Conservation (phyloP, 169 alveolate genomes). For the Condylostoma magnum region DNA sequence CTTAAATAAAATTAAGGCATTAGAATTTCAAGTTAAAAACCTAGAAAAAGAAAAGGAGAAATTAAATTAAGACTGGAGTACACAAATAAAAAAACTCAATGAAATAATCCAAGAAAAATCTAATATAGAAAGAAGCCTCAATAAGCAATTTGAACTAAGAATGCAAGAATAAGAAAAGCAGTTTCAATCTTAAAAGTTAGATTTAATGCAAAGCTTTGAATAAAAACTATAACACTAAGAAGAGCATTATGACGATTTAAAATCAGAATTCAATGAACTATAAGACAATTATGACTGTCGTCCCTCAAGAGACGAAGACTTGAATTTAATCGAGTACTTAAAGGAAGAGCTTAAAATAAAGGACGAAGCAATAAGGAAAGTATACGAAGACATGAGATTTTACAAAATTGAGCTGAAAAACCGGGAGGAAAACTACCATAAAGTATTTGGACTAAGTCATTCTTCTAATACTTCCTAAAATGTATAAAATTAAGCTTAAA, state of each 20-base stretch:
- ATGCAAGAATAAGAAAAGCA: neutral
- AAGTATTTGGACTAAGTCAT: slow-evolving; percentile 78
- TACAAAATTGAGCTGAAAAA: slow-evolving; percentile 78
- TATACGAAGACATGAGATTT: slow-evolving; percentile 72
- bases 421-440: slow-evolving; percentile 79
- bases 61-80: slow-evolving; percentile 24
- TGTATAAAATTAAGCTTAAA: too few relatives aligned
- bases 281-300: slow-evolving; percentile 69
- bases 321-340: slow-evolving; percentile 61
- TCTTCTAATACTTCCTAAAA: too few relatives aligned
- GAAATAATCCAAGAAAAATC: slow-evolving; percentile 31
- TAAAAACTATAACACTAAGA: slow-evolving; percentile 10
- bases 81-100: slow-evolving; percentile 31
- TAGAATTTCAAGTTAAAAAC: neutral
- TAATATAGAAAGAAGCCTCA: slow-evolving; percentile 16
- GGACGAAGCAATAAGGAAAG: slow-evolving; percentile 68
- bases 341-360: slow-evolving; percentile 58
- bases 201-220: neutral
- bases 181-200: neutral
- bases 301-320: slow-evolving; percentile 82
- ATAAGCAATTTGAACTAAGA: neutral
- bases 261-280: slow-evolving; percentile 41
- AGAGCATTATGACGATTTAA: neutral
- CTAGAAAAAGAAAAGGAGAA: slow-evolving; percentile 13
- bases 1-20: neutral